Evolutionary conservation across 2,329 filamentous ascomycete genomes (phyloP).

Genomic region (Leptosphaerulina australis): DNA sequence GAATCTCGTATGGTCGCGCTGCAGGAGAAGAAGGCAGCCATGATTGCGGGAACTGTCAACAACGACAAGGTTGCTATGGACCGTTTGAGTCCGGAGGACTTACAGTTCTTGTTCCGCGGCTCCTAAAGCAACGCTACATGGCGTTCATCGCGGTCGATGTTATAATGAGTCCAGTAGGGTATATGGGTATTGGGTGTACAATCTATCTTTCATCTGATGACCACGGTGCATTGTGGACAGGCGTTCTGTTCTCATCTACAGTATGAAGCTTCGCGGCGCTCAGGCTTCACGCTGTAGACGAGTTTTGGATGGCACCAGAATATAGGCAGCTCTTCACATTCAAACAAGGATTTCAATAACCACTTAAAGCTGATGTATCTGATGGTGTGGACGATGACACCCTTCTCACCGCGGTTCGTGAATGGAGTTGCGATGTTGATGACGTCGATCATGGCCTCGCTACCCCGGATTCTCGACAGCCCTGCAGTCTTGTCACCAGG

Average conservation of each 20-base stretch:
- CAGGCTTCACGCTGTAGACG: background rate
- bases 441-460: conserved; percentile 9
- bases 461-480: conserved; percentile 17
- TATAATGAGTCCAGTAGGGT: background rate
- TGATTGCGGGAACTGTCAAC: conserved; percentile 98
- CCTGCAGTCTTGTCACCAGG: conserved; percentile 11
- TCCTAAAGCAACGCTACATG: conserved; percentile 47
- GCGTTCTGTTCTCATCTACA: too few species aligned
- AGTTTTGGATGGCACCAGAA: background rate
- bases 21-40: conserved; percentile 97
- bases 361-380: background rate
- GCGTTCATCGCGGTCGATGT: background rate
- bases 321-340: background rate
- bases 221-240: background rate
- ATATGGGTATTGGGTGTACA: background rate
- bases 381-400: too few species aligned
- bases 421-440: background rate
- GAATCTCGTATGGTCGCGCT: conserved; percentile 94
- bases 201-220: background rate
- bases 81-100: conserved; percentile 85
- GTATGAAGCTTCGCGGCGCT: background rate
- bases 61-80: conserved; percentile 91
- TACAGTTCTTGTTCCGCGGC: conserved; percentile 95
- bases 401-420: too few species aligned
- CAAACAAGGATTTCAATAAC: background rate